Evolutionary conservation across 1,284 basidiomycete genomes (phyloP).

Genomic region (Fomitopsis schrenkii): DNA sequence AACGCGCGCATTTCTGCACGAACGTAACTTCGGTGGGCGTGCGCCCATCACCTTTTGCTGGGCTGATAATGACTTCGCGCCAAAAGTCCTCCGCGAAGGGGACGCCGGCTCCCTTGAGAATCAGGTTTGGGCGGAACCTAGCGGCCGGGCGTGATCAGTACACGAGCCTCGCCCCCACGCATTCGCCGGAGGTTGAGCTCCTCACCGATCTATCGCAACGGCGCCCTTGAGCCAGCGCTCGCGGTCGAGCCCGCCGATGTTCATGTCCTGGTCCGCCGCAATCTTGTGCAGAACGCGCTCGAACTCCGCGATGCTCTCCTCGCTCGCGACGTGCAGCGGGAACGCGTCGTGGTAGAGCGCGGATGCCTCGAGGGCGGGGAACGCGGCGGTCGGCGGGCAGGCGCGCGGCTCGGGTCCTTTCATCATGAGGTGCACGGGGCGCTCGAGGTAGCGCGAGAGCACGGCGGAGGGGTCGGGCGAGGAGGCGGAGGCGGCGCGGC

Average conservation of each 20-base stretch:
- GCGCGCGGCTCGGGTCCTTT: conserved; percentile 58
- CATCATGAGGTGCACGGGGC: conserved; percentile 56
- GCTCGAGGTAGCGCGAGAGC: conserved; percentile 56
- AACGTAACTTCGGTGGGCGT: conserved; percentile 42
- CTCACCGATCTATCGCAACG: conserved; percentile 60
- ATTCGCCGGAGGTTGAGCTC: background rate
- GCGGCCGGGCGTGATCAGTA: background rate
- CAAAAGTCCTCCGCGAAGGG: conserved; percentile 52
- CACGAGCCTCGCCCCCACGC: background rate
- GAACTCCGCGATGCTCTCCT: conserved; percentile 54
- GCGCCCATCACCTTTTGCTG: conserved; percentile 14
- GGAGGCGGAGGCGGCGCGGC: conserved; percentile 27
- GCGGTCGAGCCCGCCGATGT: conserved; percentile 44
- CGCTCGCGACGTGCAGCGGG: conserved; percentile 60
- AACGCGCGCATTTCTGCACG: conserved; percentile 65
- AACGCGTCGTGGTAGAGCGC: conserved; percentile 65
- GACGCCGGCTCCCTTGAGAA: conserved; percentile 49
- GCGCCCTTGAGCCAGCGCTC: conserved; percentile 51
- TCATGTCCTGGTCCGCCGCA: conserved; percentile 14
- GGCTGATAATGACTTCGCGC: conserved; percentile 49
- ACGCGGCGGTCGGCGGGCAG: conserved; percentile 46
- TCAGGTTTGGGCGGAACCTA: conserved; percentile 73
- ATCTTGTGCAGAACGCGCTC: conserved; percentile 41
- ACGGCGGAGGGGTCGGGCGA: conserved; percentile 41
- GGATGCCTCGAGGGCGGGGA: conserved; percentile 50